A percentile compares a stretch with the other conserved stretches of the same genome.
Evolutionary conservation across 768 basidiomycete genomes (phyloP).

Genomic region (Trametes elegans): DNA sequence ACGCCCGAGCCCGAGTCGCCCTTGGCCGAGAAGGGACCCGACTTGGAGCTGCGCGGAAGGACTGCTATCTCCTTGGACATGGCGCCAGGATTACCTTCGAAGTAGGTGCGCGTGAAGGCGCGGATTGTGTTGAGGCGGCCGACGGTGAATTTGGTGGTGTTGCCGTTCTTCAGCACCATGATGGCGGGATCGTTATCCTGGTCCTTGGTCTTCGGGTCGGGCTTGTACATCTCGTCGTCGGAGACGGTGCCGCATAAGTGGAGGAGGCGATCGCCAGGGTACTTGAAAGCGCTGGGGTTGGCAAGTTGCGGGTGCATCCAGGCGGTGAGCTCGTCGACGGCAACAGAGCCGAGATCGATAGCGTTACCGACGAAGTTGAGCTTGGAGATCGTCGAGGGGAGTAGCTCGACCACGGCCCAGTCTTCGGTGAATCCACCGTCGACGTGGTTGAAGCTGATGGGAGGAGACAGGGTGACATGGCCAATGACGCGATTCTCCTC

Average conservation of each 20-base stretch:
- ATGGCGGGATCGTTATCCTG: slow-evolving; percentile 14
- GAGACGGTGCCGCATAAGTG: slow-evolving; percentile 13
- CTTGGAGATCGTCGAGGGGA: slow-evolving; percentile 23
- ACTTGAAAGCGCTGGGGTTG: slow-evolving; percentile 20
- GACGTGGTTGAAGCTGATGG: slow-evolving; percentile 13
- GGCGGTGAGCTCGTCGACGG: slow-evolving; percentile 5
- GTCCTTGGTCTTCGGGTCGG: slow-evolving; percentile 10
- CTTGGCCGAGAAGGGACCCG: slow-evolving; percentile 19
- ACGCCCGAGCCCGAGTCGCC: slow-evolving; percentile 28
- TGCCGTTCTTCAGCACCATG: slow-evolving; percentile 22
- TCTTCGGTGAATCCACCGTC: slow-evolving; percentile 23
- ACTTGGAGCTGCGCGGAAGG: slow-evolving; percentile 12
- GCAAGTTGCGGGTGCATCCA: slow-evolving; percentile 20
- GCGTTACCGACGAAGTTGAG: slow-evolving; percentile 24
- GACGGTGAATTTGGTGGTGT: slow-evolving; percentile 8
- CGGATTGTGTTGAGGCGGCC: slow-evolving; percentile 11
- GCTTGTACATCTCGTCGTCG: slow-evolving; percentile 20
- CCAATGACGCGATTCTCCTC: slow-evolving; percentile 25
- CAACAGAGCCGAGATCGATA: slow-evolving; percentile 24
- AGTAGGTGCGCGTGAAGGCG: background rate
- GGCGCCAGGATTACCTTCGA: background rate
- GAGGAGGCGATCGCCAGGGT: slow-evolving; percentile 24
- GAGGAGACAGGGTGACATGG: slow-evolving; percentile 27
- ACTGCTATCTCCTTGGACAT: slow-evolving; percentile 11
- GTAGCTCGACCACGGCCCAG: slow-evolving; percentile 28